These are phyloP conservation scores for Pichia sp. DNA, from an alignment of 1,139 yeast genomes.

Conservation along the genomic window DNA sequence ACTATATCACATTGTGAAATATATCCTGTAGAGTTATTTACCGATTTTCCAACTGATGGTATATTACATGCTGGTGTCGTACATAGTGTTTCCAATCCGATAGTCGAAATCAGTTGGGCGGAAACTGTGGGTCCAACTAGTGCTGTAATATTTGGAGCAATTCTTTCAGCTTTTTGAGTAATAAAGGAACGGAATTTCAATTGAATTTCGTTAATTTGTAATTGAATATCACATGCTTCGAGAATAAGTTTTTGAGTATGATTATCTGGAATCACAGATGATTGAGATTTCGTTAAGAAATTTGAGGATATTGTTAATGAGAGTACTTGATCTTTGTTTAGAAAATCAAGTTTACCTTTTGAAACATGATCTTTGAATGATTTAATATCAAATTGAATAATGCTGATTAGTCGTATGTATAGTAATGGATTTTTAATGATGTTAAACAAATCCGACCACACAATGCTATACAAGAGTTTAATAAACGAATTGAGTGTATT, in stretches of 20 bases:
- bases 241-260: slow-evolving; percentile 13
- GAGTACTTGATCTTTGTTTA: slow-evolving; percentile 60
- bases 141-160: slow-evolving; percentile 78
- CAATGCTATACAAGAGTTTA: slow-evolving; percentile 47
- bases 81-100: slow-evolving; percentile 67
- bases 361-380: slow-evolving; percentile 23
- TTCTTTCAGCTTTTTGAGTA: slow-evolving; percentile 45
- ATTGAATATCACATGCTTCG: slow-evolving; percentile 33
- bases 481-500: slow-evolving; percentile 44
- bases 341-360: slow-evolving; percentile 35
- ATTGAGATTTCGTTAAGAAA: slow-evolving; percentile 26
- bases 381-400: slow-evolving; percentile 41
- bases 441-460: slow-evolving; percentile 68
- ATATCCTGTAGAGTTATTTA: slow-evolving; percentile 56
- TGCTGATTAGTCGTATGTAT: slow-evolving; percentile 49
- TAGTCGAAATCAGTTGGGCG: slow-evolving; percentile 67
- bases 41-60: slow-evolving; percentile 61
- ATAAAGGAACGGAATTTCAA: slow-evolving; percentile 46
- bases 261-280: slow-evolving; percentile 1
- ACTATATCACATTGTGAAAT: slow-evolving; percentile 49
- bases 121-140: slow-evolving; percentile 70
- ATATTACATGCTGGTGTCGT: slow-evolving; percentile 78
- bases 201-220: slow-evolving; percentile 5
- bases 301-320: slow-evolving; percentile 72
- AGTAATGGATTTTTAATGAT: slow-evolving; percentile 60